Conservation (phyloP, 2,329 filamentous ascomycete genomes). For the Exophiala sp. region DNA sequence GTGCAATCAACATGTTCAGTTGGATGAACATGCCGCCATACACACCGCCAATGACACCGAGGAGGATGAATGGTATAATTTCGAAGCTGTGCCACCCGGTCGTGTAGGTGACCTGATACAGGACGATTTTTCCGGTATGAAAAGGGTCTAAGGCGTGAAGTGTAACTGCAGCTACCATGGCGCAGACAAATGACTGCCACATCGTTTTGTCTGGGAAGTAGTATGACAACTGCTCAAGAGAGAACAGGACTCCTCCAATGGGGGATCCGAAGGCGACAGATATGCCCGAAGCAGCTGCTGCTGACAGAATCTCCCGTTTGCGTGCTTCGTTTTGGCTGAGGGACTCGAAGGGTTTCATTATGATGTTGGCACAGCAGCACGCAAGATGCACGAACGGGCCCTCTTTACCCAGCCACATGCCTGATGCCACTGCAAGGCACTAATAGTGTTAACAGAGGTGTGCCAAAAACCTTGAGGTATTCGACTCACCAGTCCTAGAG, state of each 20-base stretch:
- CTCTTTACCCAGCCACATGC: slow-evolving; percentile 96
- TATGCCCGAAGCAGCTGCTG: slow-evolving; percentile 86
- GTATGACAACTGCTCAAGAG: slow-evolving; percentile 93
- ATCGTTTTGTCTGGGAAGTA: slow-evolving; percentile 99
- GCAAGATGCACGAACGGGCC: slow-evolving; percentile 93
- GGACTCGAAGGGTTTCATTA: slow-evolving; percentile 81
- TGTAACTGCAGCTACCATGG: slow-evolving; percentile 95
- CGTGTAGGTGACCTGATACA: slow-evolving; percentile 94
- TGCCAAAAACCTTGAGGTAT: slow-evolving; percentile 22
- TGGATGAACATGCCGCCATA: slow-evolving; percentile 96
- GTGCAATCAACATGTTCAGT: slow-evolving; percentile 80
- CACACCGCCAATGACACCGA: slow-evolving; percentile 86
- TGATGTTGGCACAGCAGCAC: slow-evolving; percentile 90
- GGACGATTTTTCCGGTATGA: slow-evolving; percentile 86
- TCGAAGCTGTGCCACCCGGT: slow-evolving; percentile 93
- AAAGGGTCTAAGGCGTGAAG: slow-evolving; percentile 93
- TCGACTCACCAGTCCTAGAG: slow-evolving; percentile 69
- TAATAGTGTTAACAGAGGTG: slow-evolving; percentile 37
- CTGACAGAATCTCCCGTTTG: slow-evolving; percentile 88
- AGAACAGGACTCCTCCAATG: slow-evolving; percentile 92
- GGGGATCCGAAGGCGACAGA: slow-evolving; percentile 92
- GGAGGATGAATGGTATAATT: slow-evolving; percentile 77
- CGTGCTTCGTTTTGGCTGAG: slow-evolving; percentile 88
- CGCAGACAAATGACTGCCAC: slow-evolving; percentile 99
- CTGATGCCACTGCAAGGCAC: slow-evolving; percentile 87